Conservation (phyloP, 2,329 filamentous ascomycete species). For the Fusarium sp. region DNA sequence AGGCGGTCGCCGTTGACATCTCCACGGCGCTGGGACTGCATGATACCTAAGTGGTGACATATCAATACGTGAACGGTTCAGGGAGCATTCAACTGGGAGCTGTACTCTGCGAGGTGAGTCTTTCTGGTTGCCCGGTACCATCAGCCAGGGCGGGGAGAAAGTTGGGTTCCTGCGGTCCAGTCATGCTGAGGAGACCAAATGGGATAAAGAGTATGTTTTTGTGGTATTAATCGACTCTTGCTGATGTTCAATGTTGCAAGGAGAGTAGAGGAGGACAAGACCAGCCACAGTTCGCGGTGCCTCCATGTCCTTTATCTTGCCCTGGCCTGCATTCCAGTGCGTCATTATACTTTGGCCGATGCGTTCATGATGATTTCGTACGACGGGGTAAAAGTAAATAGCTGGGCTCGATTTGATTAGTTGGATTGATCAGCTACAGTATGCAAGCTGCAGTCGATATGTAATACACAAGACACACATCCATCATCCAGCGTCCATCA, state of each 20-base stretch:
- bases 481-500: too few relatives aligned
- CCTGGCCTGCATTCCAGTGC: slow-evolving; percentile 11
- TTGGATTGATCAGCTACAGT: too few relatives aligned
- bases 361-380: slow-evolving; percentile 21
- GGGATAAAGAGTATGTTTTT: background rate
- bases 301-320: slow-evolving; percentile 14
- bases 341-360: slow-evolving; percentile 17
- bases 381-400: too few relatives aligned
- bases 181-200: slow-evolving; percentile 14
- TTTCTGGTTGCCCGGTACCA: background rate
- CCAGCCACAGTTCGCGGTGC: slow-evolving; percentile 15
- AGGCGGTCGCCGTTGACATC: background rate
- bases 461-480: too few relatives aligned
- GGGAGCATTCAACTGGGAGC: background rate
- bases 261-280: background rate
- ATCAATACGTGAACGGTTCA: background rate
- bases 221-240: background rate
- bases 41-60: background rate
- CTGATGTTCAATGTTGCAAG: background rate
- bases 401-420: too few relatives aligned
- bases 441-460: too few relatives aligned
- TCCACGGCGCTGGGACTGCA: background rate
- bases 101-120: background rate
- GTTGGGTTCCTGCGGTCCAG: background rate
- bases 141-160: slow-evolving; percentile 19